phyloP scores from a whole-genome alignment of 495 filamentous ascomycete species.

The Penicillium coffeae region DNA sequence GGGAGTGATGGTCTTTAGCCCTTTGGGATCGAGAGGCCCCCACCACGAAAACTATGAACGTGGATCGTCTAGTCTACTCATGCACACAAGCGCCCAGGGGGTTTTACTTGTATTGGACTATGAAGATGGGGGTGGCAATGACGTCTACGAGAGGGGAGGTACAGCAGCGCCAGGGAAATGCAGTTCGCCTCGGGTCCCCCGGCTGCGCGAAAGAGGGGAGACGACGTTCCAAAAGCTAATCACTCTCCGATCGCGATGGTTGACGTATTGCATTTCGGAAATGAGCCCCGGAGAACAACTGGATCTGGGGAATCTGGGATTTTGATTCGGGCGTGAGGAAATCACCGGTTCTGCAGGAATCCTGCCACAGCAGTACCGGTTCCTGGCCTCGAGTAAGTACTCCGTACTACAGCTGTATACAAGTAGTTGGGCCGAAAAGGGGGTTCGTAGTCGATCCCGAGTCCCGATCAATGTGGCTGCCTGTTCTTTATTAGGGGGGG shows the following conservation, averaged over 20 bases:
- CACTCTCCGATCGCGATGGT: conserved; percentile 9
- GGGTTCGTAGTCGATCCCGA: not conserved
- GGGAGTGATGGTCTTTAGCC: conserved; percentile 7
- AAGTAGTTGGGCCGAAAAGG: not conserved
- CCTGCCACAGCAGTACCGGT: too few species aligned
- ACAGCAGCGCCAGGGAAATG: conserved; percentile 8
- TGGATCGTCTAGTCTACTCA: too few species aligned
- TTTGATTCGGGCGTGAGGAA: not conserved
- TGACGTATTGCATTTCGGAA: conserved; percentile 23
- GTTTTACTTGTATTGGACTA: too few species aligned
- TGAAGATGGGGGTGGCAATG: conserved; percentile 13
- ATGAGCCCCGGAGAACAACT: conserved; percentile 3
- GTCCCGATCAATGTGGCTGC: conserved; percentile 13
- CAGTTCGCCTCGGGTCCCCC: conserved; percentile 10
- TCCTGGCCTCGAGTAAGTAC: not conserved
- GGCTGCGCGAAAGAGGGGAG: conserved; percentile 9
- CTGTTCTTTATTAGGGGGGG: conserved; percentile 4
- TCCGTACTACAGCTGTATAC: not conserved
- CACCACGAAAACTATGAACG: not conserved
- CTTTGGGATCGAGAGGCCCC: not conserved
- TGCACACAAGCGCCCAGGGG: too few species aligned
- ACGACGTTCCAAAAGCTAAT: conserved; percentile 9
- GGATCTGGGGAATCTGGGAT: not conserved
- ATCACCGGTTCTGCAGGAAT: not conserved
- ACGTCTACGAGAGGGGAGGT: conserved; percentile 22